phyloP scores from a whole-genome alignment of 2,329 filamentous ascomycete species.

The Albophoma yamanashiensis region DNA sequence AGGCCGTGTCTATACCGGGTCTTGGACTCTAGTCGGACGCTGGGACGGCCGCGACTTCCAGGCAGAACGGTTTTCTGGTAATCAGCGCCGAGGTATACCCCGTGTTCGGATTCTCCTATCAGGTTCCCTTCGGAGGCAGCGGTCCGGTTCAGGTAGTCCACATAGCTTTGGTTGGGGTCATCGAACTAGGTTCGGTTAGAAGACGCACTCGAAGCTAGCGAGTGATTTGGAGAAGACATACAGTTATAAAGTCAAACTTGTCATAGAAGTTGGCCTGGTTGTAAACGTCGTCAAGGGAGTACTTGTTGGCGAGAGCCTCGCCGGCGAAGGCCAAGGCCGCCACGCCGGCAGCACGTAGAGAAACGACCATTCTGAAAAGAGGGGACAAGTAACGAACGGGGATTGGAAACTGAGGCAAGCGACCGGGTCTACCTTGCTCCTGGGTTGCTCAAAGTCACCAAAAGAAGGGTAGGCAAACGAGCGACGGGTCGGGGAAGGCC shows the following conservation, averaged over 20 bases:
- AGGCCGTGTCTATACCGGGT: slow-evolving; percentile 53
- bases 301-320: slow-evolving; percentile 18
- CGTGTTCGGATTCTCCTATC: too few relatives aligned
- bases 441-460: background rate
- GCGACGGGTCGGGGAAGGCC: background rate
- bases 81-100: slow-evolving; percentile 30
- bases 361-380: slow-evolving; percentile 22
- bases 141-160: slow-evolving; percentile 40
- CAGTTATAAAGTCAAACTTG: slow-evolving; percentile 32
- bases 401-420: background rate
- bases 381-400: background rate
- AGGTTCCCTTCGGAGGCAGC: too few relatives aligned
- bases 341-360: slow-evolving; percentile 26
- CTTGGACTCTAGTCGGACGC: slow-evolving; percentile 55
- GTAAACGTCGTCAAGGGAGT: slow-evolving; percentile 29
- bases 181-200: slow-evolving; percentile 9
- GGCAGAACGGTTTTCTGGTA: slow-evolving; percentile 11
- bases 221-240: slow-evolving; percentile 7
- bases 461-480: background rate
- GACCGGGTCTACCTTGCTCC: background rate
- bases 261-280: slow-evolving; percentile 33
- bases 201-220: background rate
- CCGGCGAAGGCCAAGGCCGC: slow-evolving; percentile 25
- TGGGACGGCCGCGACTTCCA: slow-evolving; percentile 30
- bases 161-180: slow-evolving; percentile 57